A percentile compares a stretch with the other conserved stretches of the same genome.
phyloP scores from a whole-genome alignment of 805 yeast genomes.

The Ogataea pini region DNA sequence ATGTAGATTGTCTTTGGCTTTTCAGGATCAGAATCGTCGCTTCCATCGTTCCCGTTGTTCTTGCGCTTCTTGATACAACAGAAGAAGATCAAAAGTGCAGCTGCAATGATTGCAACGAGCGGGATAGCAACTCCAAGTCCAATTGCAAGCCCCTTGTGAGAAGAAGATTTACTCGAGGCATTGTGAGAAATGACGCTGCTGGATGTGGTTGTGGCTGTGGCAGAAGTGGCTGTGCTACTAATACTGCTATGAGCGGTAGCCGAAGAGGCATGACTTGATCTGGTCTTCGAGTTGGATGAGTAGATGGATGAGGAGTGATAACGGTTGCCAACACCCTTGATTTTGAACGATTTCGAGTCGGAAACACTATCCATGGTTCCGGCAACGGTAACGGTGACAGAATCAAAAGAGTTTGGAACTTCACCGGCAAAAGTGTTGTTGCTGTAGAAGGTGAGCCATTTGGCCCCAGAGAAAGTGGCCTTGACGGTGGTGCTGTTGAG shows the following conservation, averaged over 20 bases:
- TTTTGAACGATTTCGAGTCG: conserved; percentile 48
- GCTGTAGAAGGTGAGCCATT: conserved; percentile 65
- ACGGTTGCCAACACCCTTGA: conserved; percentile 48
- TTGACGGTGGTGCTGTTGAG: conserved; percentile 48
- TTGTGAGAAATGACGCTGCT: conserved; percentile 1
- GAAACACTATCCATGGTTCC: conserved; percentile 35
- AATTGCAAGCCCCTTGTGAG: conserved; percentile 69
- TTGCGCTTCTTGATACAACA: conserved; percentile 55
- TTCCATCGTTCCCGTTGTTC: conserved; percentile 22
- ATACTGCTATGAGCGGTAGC: conserved; percentile 23
- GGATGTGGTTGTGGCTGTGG: conserved; percentile 29
- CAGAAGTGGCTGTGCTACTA: conserved; percentile 25
- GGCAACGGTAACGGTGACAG: conserved; percentile 44
- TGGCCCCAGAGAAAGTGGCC: conserved; percentile 42
- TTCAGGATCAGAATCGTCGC: conserved; percentile 32
- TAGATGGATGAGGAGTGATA: conserved; percentile 22
- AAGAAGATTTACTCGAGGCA: conserved; percentile 20
- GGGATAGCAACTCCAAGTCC: conserved; percentile 92
- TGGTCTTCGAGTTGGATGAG: not conserved
- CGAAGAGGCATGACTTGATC: not conserved
- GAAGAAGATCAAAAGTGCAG: conserved; percentile 49
- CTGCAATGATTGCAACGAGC: conserved; percentile 49
- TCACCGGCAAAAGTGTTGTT: conserved; percentile 71
- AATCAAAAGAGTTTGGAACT: conserved; percentile 54
- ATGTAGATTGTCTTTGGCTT: conserved; percentile 22